Conservation (phyloP, 1,139 yeast genomes). For the Pichia sp. region DNA sequence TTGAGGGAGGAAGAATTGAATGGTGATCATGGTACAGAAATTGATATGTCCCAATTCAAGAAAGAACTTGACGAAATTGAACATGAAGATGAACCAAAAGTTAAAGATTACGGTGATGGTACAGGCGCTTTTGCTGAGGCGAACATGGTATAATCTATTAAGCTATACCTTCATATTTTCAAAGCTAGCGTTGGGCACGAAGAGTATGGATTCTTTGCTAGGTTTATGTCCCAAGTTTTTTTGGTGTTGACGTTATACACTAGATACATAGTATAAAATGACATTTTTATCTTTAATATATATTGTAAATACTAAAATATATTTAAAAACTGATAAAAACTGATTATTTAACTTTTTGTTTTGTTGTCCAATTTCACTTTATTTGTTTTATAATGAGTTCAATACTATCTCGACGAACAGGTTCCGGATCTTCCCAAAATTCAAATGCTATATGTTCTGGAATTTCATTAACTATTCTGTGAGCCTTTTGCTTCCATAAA, state of each 20-base stretch:
- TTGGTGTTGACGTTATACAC: too few species aligned
- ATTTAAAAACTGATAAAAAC: background rate
- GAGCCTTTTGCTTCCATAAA: slow-evolving; percentile 42
- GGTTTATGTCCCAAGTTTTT: too few species aligned
- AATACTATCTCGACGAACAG: slow-evolving; percentile 25
- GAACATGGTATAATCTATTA: slow-evolving; percentile 15
- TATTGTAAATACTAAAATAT: background rate
- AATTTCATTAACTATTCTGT: slow-evolving; percentile 34
- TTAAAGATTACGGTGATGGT: slow-evolving; percentile 58
- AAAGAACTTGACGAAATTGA: slow-evolving; percentile 36
- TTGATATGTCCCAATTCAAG: slow-evolving; percentile 66
- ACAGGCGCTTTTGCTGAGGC: slow-evolving; percentile 31
- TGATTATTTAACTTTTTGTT: background rate
- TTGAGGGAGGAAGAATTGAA: slow-evolving; percentile 35
- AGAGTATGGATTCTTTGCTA: slow-evolving; percentile 22
- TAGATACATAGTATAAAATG: too few species aligned
- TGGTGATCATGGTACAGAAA: slow-evolving; percentile 57
- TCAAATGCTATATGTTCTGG: slow-evolving; percentile 32
- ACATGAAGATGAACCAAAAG: slow-evolving; percentile 34
- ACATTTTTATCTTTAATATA: too few species aligned
- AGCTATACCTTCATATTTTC: too few species aligned
- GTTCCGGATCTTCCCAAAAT: slow-evolving; percentile 30
- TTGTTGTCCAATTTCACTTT: background rate
- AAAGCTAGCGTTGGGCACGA: slow-evolving; percentile 1
- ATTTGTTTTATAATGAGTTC: slow-evolving; percentile 10